These are phyloP conservation scores for Sonneratia caseolaris DNA, from an alignment of 345 rosid genomes.

Conservation along the genomic window DNA sequence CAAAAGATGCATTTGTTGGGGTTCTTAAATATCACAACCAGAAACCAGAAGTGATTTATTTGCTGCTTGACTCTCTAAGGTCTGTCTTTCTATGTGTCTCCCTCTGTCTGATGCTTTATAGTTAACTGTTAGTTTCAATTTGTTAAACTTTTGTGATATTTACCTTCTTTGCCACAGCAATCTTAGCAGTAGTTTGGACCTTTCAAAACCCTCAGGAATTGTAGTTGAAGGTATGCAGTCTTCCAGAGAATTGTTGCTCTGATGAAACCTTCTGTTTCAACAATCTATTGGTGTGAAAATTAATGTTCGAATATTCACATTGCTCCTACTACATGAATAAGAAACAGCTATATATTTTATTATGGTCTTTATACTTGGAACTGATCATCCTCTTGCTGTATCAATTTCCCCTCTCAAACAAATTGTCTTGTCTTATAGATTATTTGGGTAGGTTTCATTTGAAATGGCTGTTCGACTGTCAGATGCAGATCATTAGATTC, in stretches of 20 bases:
- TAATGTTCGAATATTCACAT: neutral
- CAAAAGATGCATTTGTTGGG: conserved; percentile 41
- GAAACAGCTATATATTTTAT: neutral
- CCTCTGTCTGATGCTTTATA: neutral
- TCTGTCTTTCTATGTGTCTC: conserved; percentile 16
- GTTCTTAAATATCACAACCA: conserved; percentile 51
- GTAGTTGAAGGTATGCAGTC: conserved; percentile 28
- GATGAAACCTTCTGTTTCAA: neutral
- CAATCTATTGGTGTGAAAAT: neutral
- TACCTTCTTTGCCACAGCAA: conserved; percentile 30
- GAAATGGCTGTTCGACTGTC: neutral
- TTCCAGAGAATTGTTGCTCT: neutral
- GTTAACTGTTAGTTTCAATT: neutral
- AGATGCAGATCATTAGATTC: neutral
- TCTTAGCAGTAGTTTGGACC: conserved; percentile 32
- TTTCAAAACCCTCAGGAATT: conserved; percentile 21
- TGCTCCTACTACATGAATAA: neutral
- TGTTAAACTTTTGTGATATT: conserved; percentile 5
- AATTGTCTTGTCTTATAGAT: neutral
- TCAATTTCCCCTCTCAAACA: neutral
- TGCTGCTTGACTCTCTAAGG: conserved; percentile 79
- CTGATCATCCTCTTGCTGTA: neutral
- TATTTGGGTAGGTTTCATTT: neutral
- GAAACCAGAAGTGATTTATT: conserved; percentile 51
- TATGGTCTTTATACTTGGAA: neutral